phyloP scores from a whole-genome alignment of 495 filamentous ascomycete species.

The Pseudomonodictys pantanalensis region DNA sequence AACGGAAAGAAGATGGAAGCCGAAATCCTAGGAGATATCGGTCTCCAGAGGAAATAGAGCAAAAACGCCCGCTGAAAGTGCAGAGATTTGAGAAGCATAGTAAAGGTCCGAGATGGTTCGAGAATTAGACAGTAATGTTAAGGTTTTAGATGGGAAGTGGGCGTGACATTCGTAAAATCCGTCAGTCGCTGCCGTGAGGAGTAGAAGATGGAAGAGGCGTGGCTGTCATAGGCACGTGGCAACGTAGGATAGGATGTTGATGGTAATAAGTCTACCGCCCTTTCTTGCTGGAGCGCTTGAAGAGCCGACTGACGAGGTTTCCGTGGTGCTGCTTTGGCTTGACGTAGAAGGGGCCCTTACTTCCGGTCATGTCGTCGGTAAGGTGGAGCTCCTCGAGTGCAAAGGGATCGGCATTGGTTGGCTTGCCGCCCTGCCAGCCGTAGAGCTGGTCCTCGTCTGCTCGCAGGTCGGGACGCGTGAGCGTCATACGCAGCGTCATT shows the following conservation, averaged over 20 bases:
- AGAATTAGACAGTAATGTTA: no score
- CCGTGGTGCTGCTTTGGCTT: constrained; percentile 25
- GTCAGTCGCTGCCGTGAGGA: no score
- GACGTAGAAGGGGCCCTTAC: constrained; percentile 43
- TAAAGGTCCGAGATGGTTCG: no score
- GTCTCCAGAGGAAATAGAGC: not conserved
- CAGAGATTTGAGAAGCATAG: no score
- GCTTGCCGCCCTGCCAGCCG: constrained; percentile 45
- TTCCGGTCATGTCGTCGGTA: constrained; percentile 43
- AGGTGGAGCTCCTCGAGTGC: constrained; percentile 53
- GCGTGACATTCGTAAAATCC: not conserved
- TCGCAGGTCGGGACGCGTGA: constrained; percentile 83
- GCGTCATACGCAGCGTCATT: constrained; percentile 93
- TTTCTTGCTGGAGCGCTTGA: constrained; percentile 28
- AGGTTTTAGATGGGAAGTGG: no score
- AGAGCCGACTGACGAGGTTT: constrained; percentile 26
- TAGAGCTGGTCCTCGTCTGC: constrained; percentile 62
- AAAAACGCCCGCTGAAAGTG: not conserved
- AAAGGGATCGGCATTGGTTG: constrained; percentile 49
- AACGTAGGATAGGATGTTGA: not conserved
- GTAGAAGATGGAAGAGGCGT: no score
- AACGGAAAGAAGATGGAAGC: no score
- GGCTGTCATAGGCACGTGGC: not conserved
- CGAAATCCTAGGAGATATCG: not conserved
- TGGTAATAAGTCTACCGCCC: not conserved